These are phyloP conservation scores for Sisymbrium altissimum DNA, from an alignment of 345 rosid species.

Conservation along the genomic window DNA sequence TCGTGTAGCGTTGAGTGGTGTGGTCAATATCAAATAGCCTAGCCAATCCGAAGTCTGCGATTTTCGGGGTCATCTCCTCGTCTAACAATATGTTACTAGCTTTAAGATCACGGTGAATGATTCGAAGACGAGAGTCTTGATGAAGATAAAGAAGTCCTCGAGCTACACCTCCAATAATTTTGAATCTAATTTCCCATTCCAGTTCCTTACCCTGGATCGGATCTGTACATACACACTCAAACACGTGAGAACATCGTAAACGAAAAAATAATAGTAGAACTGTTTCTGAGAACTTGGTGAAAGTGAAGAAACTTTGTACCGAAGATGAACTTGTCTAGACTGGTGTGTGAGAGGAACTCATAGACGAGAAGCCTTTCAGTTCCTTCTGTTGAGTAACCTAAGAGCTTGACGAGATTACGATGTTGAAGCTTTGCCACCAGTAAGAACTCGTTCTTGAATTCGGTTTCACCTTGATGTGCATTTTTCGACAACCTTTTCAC, in stretches of 20 bases:
- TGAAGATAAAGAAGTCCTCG: constrained; percentile 38
- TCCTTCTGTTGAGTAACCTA: constrained; percentile 38
- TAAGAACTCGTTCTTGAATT: constrained; percentile 50
- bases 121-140: constrained; percentile 54
- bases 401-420: constrained; percentile 44
- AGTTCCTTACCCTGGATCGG: constrained; percentile 20
- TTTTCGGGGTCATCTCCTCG: constrained; percentile 46
- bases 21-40: constrained; percentile 39
- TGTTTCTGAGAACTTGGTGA: background rate
- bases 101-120: constrained; percentile 57
- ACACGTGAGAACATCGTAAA: constrained; percentile 1
- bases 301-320: constrained; percentile 21
- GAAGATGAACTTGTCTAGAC: constrained; percentile 45
- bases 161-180: constrained; percentile 31
- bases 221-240: constrained; percentile 18
- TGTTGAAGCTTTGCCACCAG: constrained; percentile 55
- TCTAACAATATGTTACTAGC: constrained; percentile 53
- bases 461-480: constrained; percentile 38
- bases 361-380: constrained; percentile 48
- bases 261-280: background rate
- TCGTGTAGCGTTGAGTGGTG: constrained; percentile 36
- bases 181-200: constrained; percentile 30
- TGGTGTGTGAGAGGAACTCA: constrained; percentile 42
- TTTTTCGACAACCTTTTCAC: constrained; percentile 32
- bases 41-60: constrained; percentile 62